These are phyloP conservation scores for Calcarisporium arbuscula DNA, from an alignment of 2,329 filamentous ascomycete species.

Conservation along the genomic window DNA sequence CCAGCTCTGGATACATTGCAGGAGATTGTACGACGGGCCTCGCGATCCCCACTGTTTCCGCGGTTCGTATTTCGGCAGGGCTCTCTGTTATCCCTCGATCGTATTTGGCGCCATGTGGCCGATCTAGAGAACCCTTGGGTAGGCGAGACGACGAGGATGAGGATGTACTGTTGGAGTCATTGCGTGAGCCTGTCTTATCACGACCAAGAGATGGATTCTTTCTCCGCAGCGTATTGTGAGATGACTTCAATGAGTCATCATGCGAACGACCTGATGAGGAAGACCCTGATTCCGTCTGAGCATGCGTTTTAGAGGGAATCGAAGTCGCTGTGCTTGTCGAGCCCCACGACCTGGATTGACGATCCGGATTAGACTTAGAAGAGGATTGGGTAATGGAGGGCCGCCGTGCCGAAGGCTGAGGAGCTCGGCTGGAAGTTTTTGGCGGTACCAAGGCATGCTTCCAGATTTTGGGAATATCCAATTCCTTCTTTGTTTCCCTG, in stretches of 20 bases:
- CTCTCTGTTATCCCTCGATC: constrained; percentile 38
- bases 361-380: constrained; percentile 21
- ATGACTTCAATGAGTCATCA: constrained; percentile 23
- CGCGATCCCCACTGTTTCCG: constrained; percentile 35
- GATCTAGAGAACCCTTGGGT: constrained; percentile 29
- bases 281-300: constrained; percentile 25
- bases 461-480: constrained; percentile 11
- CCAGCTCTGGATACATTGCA: constrained; percentile 53
- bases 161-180: constrained; percentile 30
- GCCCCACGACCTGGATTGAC: constrained; percentile 37
- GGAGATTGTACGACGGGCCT: constrained; percentile 33
- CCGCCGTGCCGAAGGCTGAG: constrained; percentile 17
- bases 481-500: constrained; percentile 15
- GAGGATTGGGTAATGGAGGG: constrained; percentile 18
- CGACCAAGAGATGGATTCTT: constrained; percentile 43
- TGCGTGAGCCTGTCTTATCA: constrained; percentile 25
- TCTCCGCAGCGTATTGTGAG: constrained; percentile 39
- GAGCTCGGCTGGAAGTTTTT: constrained; percentile 14
- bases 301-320: constrained; percentile 22
- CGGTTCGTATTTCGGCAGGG: constrained; percentile 35
- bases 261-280: constrained; percentile 27
- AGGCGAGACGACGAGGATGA: constrained; percentile 38
- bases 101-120: constrained; percentile 25
- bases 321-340: constrained; percentile 28
- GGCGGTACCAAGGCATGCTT: constrained; percentile 13